A percentile compares a stretch with the other conserved stretches of the same genome.
Evolutionary conservation across 306 rosid genomes (phyloP).

Genomic region (Cyamopsis tetragonoloba): DNA sequence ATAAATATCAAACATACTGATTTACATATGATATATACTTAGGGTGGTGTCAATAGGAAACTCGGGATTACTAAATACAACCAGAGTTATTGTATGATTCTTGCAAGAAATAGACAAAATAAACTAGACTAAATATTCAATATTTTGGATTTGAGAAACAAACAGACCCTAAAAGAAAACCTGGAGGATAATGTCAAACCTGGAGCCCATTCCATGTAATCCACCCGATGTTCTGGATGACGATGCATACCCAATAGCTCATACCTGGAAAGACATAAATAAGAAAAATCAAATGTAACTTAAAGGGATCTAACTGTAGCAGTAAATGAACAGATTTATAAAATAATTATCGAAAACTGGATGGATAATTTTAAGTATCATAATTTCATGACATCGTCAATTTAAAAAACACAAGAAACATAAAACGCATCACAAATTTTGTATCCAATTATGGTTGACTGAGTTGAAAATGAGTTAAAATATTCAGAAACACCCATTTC

Average conservation of each 20-base stretch:
- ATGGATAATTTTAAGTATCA: not conserved
- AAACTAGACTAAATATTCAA: not conserved
- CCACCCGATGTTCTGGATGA: constrained; percentile 88
- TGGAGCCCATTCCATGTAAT: constrained; percentile 99
- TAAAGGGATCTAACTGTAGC: not conserved
- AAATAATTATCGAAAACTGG: not conserved
- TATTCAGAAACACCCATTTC: not conserved
- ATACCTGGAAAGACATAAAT: constrained; percentile 50
- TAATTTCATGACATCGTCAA: not conserved
- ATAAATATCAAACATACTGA: constrained; percentile 5
- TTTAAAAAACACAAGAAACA: constrained; percentile 13
- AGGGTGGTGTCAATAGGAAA: not conserved
- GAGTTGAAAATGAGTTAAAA: constrained; percentile 9
- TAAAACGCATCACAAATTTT: not conserved
- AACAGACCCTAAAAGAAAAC: constrained; percentile 16
- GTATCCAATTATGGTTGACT: not conserved
- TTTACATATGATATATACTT: not conserved
- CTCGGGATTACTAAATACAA: not conserved
- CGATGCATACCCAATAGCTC: constrained; percentile 94
- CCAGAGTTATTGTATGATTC: not conserved
- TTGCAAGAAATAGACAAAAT: constrained; percentile 3
- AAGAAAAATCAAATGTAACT: constrained; percentile 23
- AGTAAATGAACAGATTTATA: constrained; percentile 2
- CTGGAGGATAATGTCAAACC: constrained; percentile 48
- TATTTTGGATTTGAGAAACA: not conserved